Evolutionary conservation across 305 asterid species (phyloP).

Genomic region (Nicotiana rustica): DNA sequence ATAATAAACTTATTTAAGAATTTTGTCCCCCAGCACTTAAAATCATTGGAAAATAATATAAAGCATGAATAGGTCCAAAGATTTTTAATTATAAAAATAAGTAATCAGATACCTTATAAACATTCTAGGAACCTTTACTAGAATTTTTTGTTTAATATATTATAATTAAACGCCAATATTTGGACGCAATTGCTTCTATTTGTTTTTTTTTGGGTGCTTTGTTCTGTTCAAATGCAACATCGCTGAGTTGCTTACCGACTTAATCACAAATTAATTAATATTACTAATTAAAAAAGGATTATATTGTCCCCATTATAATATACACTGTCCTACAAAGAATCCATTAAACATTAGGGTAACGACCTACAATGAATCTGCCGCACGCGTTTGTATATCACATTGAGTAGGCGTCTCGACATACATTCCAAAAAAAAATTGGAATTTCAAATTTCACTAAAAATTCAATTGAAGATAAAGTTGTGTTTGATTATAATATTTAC

Average conservation of each 20-base stretch:
- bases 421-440: too few relatives aligned
- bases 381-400: conserved; percentile 7
- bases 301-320: neutral
- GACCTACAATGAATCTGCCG: neutral
- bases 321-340: neutral
- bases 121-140: conserved; percentile 48
- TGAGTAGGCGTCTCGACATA: too few relatives aligned
- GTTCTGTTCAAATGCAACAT: conserved; percentile 37
- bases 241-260: conserved; percentile 43
- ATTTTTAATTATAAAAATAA: neutral
- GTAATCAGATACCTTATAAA: conserved; percentile 42
- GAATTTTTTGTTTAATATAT: conserved; percentile 33
- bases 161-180: conserved; percentile 37
- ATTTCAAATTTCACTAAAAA: too few relatives aligned
- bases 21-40: conserved; percentile 38
- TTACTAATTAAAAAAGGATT: neutral
- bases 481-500: too few relatives aligned
- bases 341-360: conserved; percentile 14
- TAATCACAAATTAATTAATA: conserved; percentile 10
- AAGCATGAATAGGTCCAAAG: conserved; percentile 10
- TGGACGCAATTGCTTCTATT: conserved; percentile 26
- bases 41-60: conserved; percentile 33
- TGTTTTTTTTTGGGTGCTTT: conserved; percentile 24
- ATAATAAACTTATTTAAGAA: neutral
- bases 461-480: too few relatives aligned